Evolutionary conservation across 257 asterid species (phyloP), one percentile per base, ranked within the genome.

Genomic region (Thymus quinquecostatus): DNA sequence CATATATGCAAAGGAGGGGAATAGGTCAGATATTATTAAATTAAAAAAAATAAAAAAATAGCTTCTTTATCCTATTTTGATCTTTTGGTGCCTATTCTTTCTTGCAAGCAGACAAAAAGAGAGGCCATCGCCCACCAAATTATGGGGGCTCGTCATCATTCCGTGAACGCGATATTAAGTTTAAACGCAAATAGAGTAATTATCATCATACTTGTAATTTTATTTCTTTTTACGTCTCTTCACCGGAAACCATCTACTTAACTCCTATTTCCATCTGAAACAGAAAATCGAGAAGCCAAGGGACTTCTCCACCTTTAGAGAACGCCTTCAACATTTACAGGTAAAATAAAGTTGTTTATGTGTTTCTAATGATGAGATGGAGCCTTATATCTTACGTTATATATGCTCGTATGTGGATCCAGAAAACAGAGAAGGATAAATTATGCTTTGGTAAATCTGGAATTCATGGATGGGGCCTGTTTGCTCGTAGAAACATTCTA

Each of bases 401-500:
- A 64, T 75, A 47, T 75, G 70, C 61, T 73, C 77, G 38, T 73
- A 56, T 48, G 6, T 73, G 54, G 64, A 59, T 82, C 55, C 89
- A 95, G 99, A 92, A 82, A 82, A 95, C 94, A 30, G 99, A 95
- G 80, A 95, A 82, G 76, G 96, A 91, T 58, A 85, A 90, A 65
- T 97, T 95, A 77, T 88, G 96, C 90, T 95, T 95, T 86, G 99
- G 99, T 79, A 84, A 92, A 83, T 95, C 99, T 64, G 97, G 86
- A 75, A 92, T 95, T 71, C 99, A 95, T 66, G 94, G 98, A 63
- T 95, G 99, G 99, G 99, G 99, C 74, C 91, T 95, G 41, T 95
- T 95, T 83, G 98, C 99, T 28, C 90, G 96, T 68, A 82, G 89
- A 79, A 71, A 86, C 79, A 92, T 95, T 75, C 84, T 77, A 14